Evolutionary conservation across 2,329 filamentous ascomycete species (phyloP), one percentile per base, ranked within the genome.

Genomic region (Alternaria gansuensis): DNA sequence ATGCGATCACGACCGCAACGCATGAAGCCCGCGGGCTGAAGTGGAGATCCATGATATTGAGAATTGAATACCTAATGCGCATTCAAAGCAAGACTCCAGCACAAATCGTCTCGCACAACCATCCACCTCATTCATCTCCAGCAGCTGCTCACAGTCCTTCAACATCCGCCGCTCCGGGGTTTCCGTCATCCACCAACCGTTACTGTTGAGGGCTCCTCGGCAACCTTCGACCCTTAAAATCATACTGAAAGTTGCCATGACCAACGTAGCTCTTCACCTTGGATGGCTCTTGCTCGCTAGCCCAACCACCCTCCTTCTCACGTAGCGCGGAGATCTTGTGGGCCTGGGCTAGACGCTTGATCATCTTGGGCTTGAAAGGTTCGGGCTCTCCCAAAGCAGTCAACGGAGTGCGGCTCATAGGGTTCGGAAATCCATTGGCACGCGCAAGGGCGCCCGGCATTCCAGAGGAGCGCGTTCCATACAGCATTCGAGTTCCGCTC

Each of bases 301-400:
- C 26, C 17, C 17, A 17, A 17, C 96, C 95, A 39, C 93, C 94
- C 80, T 99, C 95, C 77, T 99, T 99, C 71, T 98, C 95, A 60
- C 92, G 88, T 65, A 99, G 83, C 60, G 89, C 88, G 68, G 93
- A 87, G 44, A 98, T 90, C 78, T 99, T 95, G 75, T 98, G 93
- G 57, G 87, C 88, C 74, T 96, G 93, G 2, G 95, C 95, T 50
- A 97, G 87, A 33, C 95, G 90, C 79, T 97, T 98, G 80, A 99
- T 98, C 76, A 98, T 88, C 79, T 97, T 97, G 0, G 95, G 94
- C 75, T 96, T 96, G 21, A 56, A 45, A 57, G 97, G 85, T 68
- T 97, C 94, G 9, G 71, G 64, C n/a, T 78, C 75, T n/a, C 70
- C 66, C 13, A 70, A 68, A 17, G 62, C 61, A 23, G 69, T 70